A percentile compares a stretch with the other conserved stretches of the same genome.
These are phyloP conservation scores for Rubia tinctorum DNA, from an alignment of 305 asterid genomes.

Conservation along the genomic window DNA sequence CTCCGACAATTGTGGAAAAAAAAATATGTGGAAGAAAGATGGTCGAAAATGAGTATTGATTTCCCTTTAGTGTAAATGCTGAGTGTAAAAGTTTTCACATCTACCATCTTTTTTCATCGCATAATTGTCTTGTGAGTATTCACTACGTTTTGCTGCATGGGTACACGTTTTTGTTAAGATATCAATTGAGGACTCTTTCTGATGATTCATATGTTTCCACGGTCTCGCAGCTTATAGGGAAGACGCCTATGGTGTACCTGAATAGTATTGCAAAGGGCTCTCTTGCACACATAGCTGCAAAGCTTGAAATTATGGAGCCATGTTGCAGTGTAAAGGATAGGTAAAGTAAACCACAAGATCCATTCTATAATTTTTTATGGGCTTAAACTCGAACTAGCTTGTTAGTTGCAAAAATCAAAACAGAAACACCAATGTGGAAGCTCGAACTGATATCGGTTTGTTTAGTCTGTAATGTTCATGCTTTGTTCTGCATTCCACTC, in stretches of 20 bases:
- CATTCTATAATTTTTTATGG: not conserved
- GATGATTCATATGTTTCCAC: constrained; percentile 5
- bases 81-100: not conserved
- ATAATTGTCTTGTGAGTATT: not conserved
- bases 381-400: not conserved
- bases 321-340: constrained; percentile 98
- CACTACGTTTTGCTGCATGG: not conserved
- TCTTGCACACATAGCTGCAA: constrained; percentile 91
- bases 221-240: constrained; percentile 78
- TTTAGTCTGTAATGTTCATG: not conserved
- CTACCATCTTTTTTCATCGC: not conserved
- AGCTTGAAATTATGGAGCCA: constrained; percentile 98
- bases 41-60: too few relatives aligned
- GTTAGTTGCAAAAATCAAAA: not conserved
- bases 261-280: constrained; percentile 78
- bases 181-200: not conserved
- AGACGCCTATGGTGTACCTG: constrained; percentile 97
- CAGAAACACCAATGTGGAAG: not conserved
- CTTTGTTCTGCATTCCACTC: not conserved
- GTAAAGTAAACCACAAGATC: constrained; percentile 32
- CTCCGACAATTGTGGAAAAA: not conserved
- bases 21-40: not conserved
- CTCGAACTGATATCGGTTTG: not conserved
- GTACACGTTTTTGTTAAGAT: not conserved
- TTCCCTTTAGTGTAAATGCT: not conserved